These are phyloP conservation scores for Leishmania lainsoni DNA, from an alignment of 208 protist species.

Conservation along the genomic window DNA sequence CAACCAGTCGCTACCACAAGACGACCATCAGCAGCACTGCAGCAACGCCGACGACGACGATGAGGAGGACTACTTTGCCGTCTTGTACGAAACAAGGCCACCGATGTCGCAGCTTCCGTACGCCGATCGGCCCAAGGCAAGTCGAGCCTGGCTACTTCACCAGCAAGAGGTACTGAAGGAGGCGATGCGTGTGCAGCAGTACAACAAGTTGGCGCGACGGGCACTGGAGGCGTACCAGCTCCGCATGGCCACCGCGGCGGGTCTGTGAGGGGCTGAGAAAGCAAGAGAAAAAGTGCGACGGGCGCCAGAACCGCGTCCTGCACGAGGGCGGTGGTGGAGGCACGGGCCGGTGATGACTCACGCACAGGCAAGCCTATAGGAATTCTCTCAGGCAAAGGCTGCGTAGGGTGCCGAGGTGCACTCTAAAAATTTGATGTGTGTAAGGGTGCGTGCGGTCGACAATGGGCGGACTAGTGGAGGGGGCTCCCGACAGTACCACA, in stretches of 20 bases:
- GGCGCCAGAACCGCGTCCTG: neutral
- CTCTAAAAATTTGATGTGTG: neutral
- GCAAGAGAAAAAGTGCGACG: neutral
- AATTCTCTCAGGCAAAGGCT: neutral
- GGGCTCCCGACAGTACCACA: neutral
- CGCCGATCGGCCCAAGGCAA: conserved; percentile 3
- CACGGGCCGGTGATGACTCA: neutral
- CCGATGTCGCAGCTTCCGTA: neutral
- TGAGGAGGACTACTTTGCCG: conserved; percentile 2
- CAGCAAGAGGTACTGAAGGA: conserved; percentile 61
- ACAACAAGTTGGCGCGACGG: conserved; percentile 51
- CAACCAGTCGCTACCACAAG: neutral
- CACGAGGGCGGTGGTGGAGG: neutral
- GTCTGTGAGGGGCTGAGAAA: neutral
- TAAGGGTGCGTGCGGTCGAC: neutral
- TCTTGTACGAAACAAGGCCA: conserved; percentile 1
- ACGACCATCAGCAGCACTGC: neutral
- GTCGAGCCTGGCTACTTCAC: conserved; percentile 35
- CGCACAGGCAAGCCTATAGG: neutral
- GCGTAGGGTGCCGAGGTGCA: neutral
- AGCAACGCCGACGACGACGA: neutral
- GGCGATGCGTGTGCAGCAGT: conserved; percentile 60
- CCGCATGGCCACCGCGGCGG: conserved; percentile 11
- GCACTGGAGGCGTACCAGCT: conserved; percentile 49
- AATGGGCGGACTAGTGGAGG: neutral